Evolutionary conservation across 2,329 filamentous ascomycete genomes (phyloP).

Genomic region (Aspergillus terreus): DNA sequence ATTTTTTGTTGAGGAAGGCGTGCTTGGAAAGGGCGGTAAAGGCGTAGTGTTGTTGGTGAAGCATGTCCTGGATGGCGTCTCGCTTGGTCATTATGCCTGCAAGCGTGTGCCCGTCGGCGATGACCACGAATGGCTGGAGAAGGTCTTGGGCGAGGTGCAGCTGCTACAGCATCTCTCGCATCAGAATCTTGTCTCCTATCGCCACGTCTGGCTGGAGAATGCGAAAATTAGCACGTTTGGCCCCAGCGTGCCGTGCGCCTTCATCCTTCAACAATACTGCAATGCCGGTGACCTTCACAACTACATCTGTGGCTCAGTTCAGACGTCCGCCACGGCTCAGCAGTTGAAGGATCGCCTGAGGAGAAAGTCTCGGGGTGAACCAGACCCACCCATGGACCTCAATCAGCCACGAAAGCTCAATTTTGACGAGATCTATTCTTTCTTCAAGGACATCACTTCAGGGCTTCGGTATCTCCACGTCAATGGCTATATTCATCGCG

Average conservation of each 20-base stretch:
- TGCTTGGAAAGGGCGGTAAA: slow-evolving; percentile 86
- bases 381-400: slow-evolving; percentile 58
- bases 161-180: slow-evolving; percentile 87
- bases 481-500: slow-evolving; percentile 91
- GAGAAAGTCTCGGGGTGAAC: slow-evolving; percentile 72
- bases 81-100: slow-evolving; percentile 88
- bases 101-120: slow-evolving; percentile 95
- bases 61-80: slow-evolving; percentile 85
- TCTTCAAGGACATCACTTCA: slow-evolving; percentile 93
- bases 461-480: slow-evolving; percentile 85
- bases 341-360: slow-evolving; percentile 85
- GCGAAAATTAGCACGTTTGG: slow-evolving; percentile 79
- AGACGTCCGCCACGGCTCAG: slow-evolving; percentile 65
- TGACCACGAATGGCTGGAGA: slow-evolving; percentile 92
- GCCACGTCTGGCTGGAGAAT: slow-evolving; percentile 96
- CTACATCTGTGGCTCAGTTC: slow-evolving; percentile 71
- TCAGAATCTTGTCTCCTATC: slow-evolving; percentile 92
- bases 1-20: slow-evolving; percentile 86
- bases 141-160: slow-evolving; percentile 89
- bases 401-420: slow-evolving; percentile 55
- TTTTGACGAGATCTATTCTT: slow-evolving; percentile 92
- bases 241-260: slow-evolving; percentile 88
- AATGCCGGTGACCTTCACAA: slow-evolving; percentile 87
- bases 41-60: slow-evolving; percentile 92
- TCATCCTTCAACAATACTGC: slow-evolving; percentile 97